Conservation (phyloP, 805 yeast species). For the Cyberlindnera maclurae region DNA sequence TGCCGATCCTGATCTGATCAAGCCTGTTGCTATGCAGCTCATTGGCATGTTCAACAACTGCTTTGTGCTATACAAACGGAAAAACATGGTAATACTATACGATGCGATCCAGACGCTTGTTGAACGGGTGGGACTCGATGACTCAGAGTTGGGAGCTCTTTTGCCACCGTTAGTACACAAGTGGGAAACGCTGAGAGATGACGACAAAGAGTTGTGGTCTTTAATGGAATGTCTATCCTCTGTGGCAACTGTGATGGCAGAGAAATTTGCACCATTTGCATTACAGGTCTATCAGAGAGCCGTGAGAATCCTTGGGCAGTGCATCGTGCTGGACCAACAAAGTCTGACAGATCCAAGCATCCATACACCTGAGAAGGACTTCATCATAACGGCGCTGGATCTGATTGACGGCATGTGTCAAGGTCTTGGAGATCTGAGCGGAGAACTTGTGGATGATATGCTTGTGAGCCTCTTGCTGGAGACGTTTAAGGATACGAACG, state of each 20-base stretch:
- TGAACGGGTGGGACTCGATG: constrained; percentile 58
- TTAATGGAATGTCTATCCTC: constrained; percentile 87
- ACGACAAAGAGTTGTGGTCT: constrained; percentile 86
- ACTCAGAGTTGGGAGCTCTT: constrained; percentile 49
- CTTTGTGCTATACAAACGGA: constrained; percentile 71
- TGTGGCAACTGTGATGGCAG: constrained; percentile 82
- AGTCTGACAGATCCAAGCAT: constrained; percentile 59
- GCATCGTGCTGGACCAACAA: constrained; percentile 59
- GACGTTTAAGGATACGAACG: constrained; percentile 66
- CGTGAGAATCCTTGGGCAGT: constrained; percentile 55
- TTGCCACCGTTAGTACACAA: constrained; percentile 77
- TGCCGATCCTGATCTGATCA: constrained; percentile 55
- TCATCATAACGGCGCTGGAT: constrained; percentile 82
- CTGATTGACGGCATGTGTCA: constrained; percentile 89
- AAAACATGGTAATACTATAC: constrained; percentile 73
- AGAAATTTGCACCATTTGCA: constrained; percentile 82
- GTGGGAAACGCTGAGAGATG: constrained; percentile 73
- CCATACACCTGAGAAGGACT: constrained; percentile 82
- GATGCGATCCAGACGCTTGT: constrained; percentile 89
- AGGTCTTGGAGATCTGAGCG: constrained; percentile 65
- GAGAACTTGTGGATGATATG: constrained; percentile 42
- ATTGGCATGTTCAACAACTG: constrained; percentile 67
- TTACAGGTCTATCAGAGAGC: constrained; percentile 80
- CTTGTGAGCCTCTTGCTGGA: constrained; percentile 57
- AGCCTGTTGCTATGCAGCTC: constrained; percentile 53